phyloP scores from a whole-genome alignment of 768 basidiomycete species.

The Mycena sanguinolenta region DNA sequence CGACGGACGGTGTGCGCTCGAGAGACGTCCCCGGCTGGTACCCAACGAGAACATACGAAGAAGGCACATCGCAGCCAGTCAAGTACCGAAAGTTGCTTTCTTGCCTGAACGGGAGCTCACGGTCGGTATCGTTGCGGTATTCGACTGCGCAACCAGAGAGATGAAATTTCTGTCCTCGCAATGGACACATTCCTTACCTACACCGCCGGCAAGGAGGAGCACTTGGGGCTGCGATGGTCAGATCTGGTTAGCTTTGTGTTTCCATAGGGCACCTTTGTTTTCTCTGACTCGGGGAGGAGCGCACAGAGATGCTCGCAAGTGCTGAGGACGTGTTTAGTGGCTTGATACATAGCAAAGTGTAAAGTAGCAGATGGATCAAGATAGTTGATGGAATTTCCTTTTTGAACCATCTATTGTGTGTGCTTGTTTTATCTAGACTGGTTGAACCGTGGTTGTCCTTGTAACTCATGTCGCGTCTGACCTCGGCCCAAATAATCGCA shows the following conservation, averaged over 20 bases:
- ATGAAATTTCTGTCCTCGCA: too few species aligned
- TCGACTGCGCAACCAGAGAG: slow-evolving; percentile 47
- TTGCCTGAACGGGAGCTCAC: slow-evolving; percentile 75
- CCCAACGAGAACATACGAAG: slow-evolving; percentile 73
- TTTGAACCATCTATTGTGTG: neutral
- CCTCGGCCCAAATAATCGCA: slow-evolving; percentile 81
- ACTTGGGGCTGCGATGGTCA: slow-evolving; percentile 69
- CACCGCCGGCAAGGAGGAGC: slow-evolving; percentile 75
- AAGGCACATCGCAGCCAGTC: slow-evolving; percentile 82
- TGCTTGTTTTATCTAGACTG: neutral
- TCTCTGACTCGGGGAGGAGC: slow-evolving; percentile 63
- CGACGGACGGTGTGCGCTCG: slow-evolving; percentile 57
- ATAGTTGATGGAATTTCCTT: neutral
- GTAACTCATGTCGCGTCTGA: slow-evolving; percentile 76
- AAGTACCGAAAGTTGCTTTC: slow-evolving; percentile 94
- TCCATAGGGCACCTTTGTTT: slow-evolving; percentile 60
- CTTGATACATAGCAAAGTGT: slow-evolving; percentile 40
- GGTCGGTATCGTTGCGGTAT: slow-evolving; percentile 87
- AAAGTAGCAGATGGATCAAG: neutral
- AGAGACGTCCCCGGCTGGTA: slow-evolving; percentile 65
- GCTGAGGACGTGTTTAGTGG: slow-evolving; percentile 64
- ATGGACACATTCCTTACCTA: slow-evolving; percentile 29
- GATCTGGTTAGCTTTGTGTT: slow-evolving; percentile 6
- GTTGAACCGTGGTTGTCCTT: neutral
- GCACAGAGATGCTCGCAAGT: slow-evolving; percentile 66